Percentiles rank a stretch among this genome's conserved stretches.
phyloP scores from a whole-genome alignment of 2,329 filamentous ascomycete species.

The Botrytis squamosa region DNA sequence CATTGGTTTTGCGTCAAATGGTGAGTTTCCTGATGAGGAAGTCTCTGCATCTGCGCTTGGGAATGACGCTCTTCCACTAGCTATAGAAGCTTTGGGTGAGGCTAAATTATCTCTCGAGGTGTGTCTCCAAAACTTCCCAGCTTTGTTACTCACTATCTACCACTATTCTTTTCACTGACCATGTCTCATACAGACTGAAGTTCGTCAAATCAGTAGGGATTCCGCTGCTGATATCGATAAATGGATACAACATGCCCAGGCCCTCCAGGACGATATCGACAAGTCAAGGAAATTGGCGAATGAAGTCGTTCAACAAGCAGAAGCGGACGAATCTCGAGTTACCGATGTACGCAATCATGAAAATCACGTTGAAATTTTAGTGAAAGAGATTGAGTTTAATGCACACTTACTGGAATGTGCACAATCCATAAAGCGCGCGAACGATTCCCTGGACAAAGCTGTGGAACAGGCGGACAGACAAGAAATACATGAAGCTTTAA shows the following conservation, averaged over 20 bases:
- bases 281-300: slow-evolving; percentile 75
- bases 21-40: slow-evolving; percentile 48
- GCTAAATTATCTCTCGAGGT: slow-evolving; percentile 50
- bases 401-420: slow-evolving; percentile 54
- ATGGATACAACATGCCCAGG: slow-evolving; percentile 83
- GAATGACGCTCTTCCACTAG: slow-evolving; percentile 41
- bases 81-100: slow-evolving; percentile 44
- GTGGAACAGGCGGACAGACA: slow-evolving; percentile 55
- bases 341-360: slow-evolving; percentile 45
- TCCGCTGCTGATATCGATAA: slow-evolving; percentile 76
- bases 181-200: slow-evolving; percentile 47
- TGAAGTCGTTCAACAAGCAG: slow-evolving; percentile 76
- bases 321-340: slow-evolving; percentile 55
- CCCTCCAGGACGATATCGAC: slow-evolving; percentile 81
- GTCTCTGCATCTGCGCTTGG: slow-evolving; percentile 39
- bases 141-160: not conserved
- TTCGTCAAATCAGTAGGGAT: slow-evolving; percentile 73
- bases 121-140: slow-evolving; percentile 21
- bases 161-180: slow-evolving; percentile 19
- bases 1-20: slow-evolving; percentile 58
- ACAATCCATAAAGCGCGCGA: slow-evolving; percentile 54
- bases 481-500: slow-evolving; percentile 56
- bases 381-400: slow-evolving; percentile 58
- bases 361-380: slow-evolving; percentile 56
- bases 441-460: slow-evolving; percentile 60